Evolutionary conservation across 495 filamentous ascomycete species (phyloP), one percentile per base, ranked within the genome.

Genomic region (Neurospora sp.): DNA sequence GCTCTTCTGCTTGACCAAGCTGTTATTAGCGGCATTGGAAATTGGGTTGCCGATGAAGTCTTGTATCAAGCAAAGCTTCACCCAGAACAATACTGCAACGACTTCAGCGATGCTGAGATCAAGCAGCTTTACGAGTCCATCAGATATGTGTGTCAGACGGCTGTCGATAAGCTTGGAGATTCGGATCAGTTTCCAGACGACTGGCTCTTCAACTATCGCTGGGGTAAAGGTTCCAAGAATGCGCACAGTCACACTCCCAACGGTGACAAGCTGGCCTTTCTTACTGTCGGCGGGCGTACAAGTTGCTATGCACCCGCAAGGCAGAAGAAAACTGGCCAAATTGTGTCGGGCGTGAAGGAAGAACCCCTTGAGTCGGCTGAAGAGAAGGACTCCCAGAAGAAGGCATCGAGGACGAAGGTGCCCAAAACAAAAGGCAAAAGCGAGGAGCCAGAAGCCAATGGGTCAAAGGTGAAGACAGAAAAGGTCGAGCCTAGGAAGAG

Each of bases 31-130:
- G 96, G 96, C 6, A 93, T 99, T 69, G 96, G 96, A 3, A 98
- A 98, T 76, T 98, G 95, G 96, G 94, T 99, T 75, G 94, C 89
- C 0, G 96, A 99, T 77, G 96, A 99, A 75, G 90, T 97, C 39
- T 79, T 99, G 38, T 98, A 92, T 76, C 89, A 97, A 75, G 90
- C 94, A 6, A 90, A 87, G 71, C 87, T 98, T 18, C 96, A 99
- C 73, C 96, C 96, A 0, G 95, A 97, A 79, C 92, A 96, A 75
- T 95, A 94, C 82, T 92, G 91, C 80, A 90, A 98, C 76, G 93
- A 92, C 9, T 89, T 99, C 75, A 84, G 77, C 72, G 87, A 91
- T 65, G 87, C 83, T 6, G 91, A 97, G 78, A 87, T 96, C 72
- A 87, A 87, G 74, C 83, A 84, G 37, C 85, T 99, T 9, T 89